These are phyloP conservation scores for Colletotrichum kahawae DNA, from an alignment of 2,329 filamentous ascomycete species.

Conservation along the genomic window DNA sequence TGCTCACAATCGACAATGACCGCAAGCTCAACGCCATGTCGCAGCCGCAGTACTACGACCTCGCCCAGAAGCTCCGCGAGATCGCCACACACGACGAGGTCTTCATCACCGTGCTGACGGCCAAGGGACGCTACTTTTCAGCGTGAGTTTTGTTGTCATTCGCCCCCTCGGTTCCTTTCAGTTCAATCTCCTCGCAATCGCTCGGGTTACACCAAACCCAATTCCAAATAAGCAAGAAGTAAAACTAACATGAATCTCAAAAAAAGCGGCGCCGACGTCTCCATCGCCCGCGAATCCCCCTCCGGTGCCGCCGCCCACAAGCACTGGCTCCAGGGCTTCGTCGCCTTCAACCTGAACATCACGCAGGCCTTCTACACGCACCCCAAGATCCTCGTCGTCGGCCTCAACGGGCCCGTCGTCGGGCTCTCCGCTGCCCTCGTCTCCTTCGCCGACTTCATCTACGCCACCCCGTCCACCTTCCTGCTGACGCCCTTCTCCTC, in stretches of 20 bases:
- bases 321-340: slow-evolving; percentile 73
- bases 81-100: slow-evolving; percentile 81
- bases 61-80: slow-evolving; percentile 76
- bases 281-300: slow-evolving; percentile 51
- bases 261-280: slow-evolving; percentile 82
- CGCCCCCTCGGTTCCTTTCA: not conserved
- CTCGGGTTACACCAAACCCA: not conserved
- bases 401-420: slow-evolving; percentile 89
- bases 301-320: slow-evolving; percentile 43
- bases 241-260: slow-evolving; percentile 5
- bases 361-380: slow-evolving; percentile 92
- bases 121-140: slow-evolving; percentile 84
- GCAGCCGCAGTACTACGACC: slow-evolving; percentile 75
- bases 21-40: slow-evolving; percentile 87
- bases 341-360: slow-evolving; percentile 85
- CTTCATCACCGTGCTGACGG: slow-evolving; percentile 83
- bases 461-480: slow-evolving; percentile 80
- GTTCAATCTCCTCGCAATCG: not conserved
- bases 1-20: slow-evolving; percentile 85
- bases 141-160: slow-evolving; percentile 64
- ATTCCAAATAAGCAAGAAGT: not conserved
- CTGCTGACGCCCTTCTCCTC: slow-evolving; percentile 91
- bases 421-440: slow-evolving; percentile 86
- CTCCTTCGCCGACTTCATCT: slow-evolving; percentile 90
- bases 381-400: slow-evolving; percentile 90